Base-by-base conservation (phyloP, 306 rosid genomes). In the Nissolia schottii region DNA sequence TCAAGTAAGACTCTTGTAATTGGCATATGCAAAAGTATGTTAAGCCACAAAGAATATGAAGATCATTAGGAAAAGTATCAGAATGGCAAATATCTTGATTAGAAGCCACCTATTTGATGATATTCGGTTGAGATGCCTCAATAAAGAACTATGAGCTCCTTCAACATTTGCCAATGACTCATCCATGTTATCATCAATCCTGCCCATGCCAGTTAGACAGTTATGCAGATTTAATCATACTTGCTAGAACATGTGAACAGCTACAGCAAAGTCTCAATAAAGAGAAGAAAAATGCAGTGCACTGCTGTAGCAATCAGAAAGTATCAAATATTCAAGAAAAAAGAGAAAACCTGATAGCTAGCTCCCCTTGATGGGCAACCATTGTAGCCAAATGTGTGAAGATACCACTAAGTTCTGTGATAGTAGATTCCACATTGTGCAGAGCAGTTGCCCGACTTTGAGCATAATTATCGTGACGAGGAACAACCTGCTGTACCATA, bases 311-410 rank as follows among this genome's bases (percentile, higher is more conserved):
- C 28, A 57, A 29, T 62, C 37, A 37, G 57, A 53, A n/a, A 48
- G 56, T n/a, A 63, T 79, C 71, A 62, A 48, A 46, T 9, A 37
- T 24, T 70, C 54, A 23, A 63, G 83, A 63, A 16, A 83, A 64
- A 64, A 7, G 49, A 68, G 58, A 15, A n/a, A 87, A 90, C 98
- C 98, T 87, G 86, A 93, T 93, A 59, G 98, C 98, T 63, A 93
- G 86, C 76, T 93, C 97, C 82, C 98, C 97, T 89, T 93, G 97
- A 41, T 93, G 97, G 32, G 96, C 90, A 78, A 93, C 98, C 98
- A 93, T 93, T 19, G 98, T 90, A 70, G 98, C 96, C 90, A 93
- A 83, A 81, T 93, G 84, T 5, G 97, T 51, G 80, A 93, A 93
- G 72, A 93, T 91, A 71, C 98, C 96, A 85, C 98, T 82, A 54